These are phyloP conservation scores for Cryptosporidium bovis DNA, from an alignment of 169 alveolate species.

Conservation along the genomic window DNA sequence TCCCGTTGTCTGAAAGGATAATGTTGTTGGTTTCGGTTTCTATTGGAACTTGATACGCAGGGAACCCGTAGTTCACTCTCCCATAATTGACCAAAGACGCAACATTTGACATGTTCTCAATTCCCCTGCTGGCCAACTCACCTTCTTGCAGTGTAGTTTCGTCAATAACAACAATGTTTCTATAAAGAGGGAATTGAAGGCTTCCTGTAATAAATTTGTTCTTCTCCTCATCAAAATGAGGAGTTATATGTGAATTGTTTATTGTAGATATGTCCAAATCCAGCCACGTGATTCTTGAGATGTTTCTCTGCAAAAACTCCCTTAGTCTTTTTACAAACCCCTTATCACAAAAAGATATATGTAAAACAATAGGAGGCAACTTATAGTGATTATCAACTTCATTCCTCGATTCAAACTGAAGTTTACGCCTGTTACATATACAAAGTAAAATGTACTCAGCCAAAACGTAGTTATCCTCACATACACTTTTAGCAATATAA, in stretches of 20 bases:
- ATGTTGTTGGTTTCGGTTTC: conserved; percentile 34
- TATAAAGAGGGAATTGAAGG: conserved; percentile 47
- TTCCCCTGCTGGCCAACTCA: conserved; percentile 27
- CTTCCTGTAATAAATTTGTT: conserved; percentile 39
- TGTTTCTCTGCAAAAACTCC: background rate
- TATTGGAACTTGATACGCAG: conserved; percentile 52
- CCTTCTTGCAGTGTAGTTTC: conserved; percentile 55
- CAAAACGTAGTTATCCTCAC: conserved; percentile 9
- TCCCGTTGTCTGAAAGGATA: conserved; percentile 6
- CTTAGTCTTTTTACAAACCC: conserved; percentile 9
- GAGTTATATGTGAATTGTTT: conserved; percentile 8
- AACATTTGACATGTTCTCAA: conserved; percentile 39
- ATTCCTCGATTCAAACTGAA: background rate
- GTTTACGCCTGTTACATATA: conserved; percentile 25
- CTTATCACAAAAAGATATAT: conserved; percentile 26
- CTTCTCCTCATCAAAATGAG: conserved; percentile 20
- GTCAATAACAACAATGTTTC: conserved; percentile 27
- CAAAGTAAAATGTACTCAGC: conserved; percentile 54
- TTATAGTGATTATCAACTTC: background rate
- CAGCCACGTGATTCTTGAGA: conserved; percentile 22
- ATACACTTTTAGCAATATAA: conserved; percentile 30
- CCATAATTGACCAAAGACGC: conserved; percentile 7
- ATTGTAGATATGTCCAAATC: background rate
- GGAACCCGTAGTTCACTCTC: conserved; percentile 27
- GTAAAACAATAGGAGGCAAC: conserved; percentile 21